Evolutionary conservation across 208 protist species (phyloP).

Genomic region (Acanthamoeba royreba): DNA sequence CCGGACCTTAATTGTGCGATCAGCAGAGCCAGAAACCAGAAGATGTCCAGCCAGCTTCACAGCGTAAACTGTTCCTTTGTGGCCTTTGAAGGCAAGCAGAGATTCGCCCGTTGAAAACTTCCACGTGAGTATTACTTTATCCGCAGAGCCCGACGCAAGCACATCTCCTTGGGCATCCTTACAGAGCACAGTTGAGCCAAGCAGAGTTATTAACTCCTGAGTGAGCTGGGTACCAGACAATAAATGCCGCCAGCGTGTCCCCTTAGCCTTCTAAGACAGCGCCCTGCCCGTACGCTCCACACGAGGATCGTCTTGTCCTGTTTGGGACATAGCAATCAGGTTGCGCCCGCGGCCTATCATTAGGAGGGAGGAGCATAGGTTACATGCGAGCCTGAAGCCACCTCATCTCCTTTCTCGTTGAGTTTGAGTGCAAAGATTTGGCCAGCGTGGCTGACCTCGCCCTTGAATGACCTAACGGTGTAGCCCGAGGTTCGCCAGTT

Average conservation of each 20-base stretch:
- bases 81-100: constrained; percentile 2
- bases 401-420: constrained; percentile 5
- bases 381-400: background rate
- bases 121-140: constrained; percentile 41
- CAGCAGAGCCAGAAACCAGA: constrained; percentile 35
- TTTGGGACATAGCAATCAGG: background rate
- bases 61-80: constrained; percentile 36
- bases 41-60: constrained; percentile 31
- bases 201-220: background rate
- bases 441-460: background rate
- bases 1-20: constrained; percentile 9
- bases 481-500: constrained; percentile 29
- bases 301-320: constrained; percentile 45
- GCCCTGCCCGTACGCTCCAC: background rate
- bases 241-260: constrained; percentile 20
- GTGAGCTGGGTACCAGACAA: background rate
- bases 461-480: constrained; percentile 13
- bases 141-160: constrained; percentile 46
- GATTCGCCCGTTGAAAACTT: constrained; percentile 40
- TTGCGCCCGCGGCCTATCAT: background rate
- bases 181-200: background rate
- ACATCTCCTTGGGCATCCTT: constrained; percentile 17
- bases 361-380: background rate
- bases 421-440: background rate
- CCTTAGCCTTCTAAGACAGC: background rate